Evolutionary conservation across 1,284 basidiomycete species (phyloP), one percentile per base, ranked within the genome.

Genomic region (Ceratobasidium sp.): DNA sequence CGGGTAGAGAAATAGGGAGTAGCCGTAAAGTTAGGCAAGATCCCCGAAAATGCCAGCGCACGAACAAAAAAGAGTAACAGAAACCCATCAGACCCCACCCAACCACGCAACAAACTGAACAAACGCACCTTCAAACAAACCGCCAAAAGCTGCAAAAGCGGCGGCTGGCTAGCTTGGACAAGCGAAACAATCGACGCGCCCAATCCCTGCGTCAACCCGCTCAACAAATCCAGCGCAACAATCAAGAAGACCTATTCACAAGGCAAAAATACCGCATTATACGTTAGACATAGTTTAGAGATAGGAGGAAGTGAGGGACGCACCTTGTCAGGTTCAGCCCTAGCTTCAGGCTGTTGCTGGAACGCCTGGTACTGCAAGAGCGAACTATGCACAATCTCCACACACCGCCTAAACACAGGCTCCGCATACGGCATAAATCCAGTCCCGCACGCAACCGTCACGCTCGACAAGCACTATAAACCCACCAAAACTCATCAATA

Each of bases 401-500:
- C 89, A 86, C 96, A 99, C 74, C 98, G 92, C 78, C 97, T 92
- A 83, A 96, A 99, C 44, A 99, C 93, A 1, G 97, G 95, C 17
- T 89, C 90, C 9, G 96, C 95, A 81, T 97, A 98, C 0, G 93
- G 91, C 51, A 90, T 83, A 85, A 99, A 99, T 0, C 95, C 90
- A n/a, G 90, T 86, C 0, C 96, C 97, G 83, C 98, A 95, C 11
- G 97, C 97, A 79, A 99, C 98, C 0, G 97, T 96, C 24, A 99
- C 96, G 6, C 96, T 98, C 1, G 97, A 97, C 60, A 99, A 88
- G 83, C 98, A 99, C 95, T 99, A 81, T 9, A 11, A 67, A 44
- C 17, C 17, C 7, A 51, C 5, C 31, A 59, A 22, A 19, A 36
- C 14, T 76, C 69, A 44, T 45, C 24, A 36, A 48, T 24, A 22